phyloP scores from a whole-genome alignment of 768 basidiomycete species.

The Boletus sp. region DNA sequence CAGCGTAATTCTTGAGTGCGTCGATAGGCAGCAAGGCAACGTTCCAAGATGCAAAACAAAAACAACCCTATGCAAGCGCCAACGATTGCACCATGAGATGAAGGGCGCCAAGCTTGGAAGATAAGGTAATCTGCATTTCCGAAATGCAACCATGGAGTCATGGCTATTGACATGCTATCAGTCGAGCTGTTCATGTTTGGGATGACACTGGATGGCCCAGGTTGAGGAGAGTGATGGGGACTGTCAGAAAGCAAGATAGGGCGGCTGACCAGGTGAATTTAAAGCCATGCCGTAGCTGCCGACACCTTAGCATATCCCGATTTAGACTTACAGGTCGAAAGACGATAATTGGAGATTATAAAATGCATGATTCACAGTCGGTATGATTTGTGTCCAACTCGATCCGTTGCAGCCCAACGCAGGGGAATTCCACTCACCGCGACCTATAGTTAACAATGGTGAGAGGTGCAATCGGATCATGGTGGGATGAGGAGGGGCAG shows the following conservation, averaged over 20 bases:
- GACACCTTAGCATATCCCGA: neutral
- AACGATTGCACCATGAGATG: slow-evolving; percentile 63
- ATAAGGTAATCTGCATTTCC: slow-evolving; percentile 58
- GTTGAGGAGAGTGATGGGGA: neutral
- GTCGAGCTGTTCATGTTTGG: slow-evolving; percentile 7
- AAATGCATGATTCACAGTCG: neutral
- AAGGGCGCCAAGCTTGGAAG: slow-evolving; percentile 68
- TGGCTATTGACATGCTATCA: slow-evolving; percentile 31
- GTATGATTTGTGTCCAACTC: neutral
- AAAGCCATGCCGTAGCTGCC: neutral
- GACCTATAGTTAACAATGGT: neutral
- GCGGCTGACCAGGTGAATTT: neutral
- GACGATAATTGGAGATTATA: neutral
- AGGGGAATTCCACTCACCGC: neutral
- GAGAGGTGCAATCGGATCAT: neutral
- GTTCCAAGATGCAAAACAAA: slow-evolving; percentile 64
- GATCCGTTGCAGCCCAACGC: neutral
- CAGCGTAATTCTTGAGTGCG: slow-evolving; percentile 54
- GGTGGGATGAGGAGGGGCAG: neutral
- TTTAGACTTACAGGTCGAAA: neutral
- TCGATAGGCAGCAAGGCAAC: slow-evolving; percentile 61
- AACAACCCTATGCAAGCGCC: slow-evolving; percentile 74
- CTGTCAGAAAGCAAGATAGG: neutral
- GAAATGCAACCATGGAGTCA: slow-evolving; percentile 73
- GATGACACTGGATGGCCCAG: neutral